phyloP scores from a whole-genome alignment of 768 basidiomycete species.

The Pulveroboletus frians region DNA sequence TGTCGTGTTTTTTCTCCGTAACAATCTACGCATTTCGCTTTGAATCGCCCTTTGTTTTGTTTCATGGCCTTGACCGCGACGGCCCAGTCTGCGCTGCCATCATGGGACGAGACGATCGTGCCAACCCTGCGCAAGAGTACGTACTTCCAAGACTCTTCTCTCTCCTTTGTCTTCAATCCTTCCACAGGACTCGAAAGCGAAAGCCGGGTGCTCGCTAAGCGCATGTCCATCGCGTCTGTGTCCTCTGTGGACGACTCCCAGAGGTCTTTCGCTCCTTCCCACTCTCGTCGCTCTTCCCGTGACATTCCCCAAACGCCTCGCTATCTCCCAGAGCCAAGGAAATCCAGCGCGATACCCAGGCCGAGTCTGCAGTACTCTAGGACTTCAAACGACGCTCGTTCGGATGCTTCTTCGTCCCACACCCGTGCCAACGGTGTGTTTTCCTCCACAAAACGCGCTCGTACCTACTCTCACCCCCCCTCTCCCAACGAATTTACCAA shows the following conservation, averaged over 20 bases:
- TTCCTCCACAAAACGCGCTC: conserved; percentile 43
- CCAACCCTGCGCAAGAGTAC: conserved; percentile 75
- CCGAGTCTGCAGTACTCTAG: conserved; percentile 39
- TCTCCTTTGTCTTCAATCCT: neutral
- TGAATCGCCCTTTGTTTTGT: neutral
- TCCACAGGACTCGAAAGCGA: conserved; percentile 70
- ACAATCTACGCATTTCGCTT: conserved; percentile 2
- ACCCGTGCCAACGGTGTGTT: conserved; percentile 27
- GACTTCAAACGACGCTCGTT: conserved; percentile 23
- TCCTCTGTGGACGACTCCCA: conserved; percentile 47
- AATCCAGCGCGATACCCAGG: conserved; percentile 42
- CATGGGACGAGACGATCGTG: conserved; percentile 82
- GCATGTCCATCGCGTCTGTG: conserved; percentile 71
- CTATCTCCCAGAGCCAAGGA: conserved; percentile 32
- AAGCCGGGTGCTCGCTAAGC: conserved; percentile 69
- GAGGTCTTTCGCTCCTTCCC: conserved; percentile 18
- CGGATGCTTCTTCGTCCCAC: conserved; percentile 22
- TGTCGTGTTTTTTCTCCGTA: neutral
- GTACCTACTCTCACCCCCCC: conserved; percentile 59
- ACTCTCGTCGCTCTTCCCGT: conserved; percentile 16
- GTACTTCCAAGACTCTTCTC: conserved; percentile 12
- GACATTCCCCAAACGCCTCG: conserved; percentile 16
- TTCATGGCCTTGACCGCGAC: conserved; percentile 41
- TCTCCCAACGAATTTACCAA: conserved; percentile 30
- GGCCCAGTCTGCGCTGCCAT: conserved; percentile 38